These are phyloP conservation scores for Podospora tetraspora DNA, from an alignment of 495 filamentous ascomycete genomes.

Conservation along the genomic window DNA sequence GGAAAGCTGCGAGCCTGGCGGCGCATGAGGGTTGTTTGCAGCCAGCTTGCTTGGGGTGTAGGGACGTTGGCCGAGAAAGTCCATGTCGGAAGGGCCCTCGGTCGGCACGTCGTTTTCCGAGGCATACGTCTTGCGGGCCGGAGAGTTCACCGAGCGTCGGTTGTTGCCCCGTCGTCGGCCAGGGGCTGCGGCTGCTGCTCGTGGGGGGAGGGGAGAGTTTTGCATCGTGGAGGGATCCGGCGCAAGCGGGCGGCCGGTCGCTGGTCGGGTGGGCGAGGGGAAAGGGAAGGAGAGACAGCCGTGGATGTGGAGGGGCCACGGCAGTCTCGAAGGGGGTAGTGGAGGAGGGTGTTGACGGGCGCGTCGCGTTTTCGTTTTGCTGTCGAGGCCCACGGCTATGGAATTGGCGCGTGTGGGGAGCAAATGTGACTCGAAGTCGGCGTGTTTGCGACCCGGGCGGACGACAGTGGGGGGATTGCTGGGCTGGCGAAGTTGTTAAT, in stretches of 20 bases:
- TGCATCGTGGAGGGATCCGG: constrained; percentile 6
- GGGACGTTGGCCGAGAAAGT: constrained; percentile 24
- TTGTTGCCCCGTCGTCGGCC: constrained; percentile 36
- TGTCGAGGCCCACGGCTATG: constrained; percentile 12
- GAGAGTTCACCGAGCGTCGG: constrained; percentile 29
- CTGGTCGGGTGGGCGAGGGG: not conserved
- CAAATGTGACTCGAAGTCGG: constrained; percentile 14
- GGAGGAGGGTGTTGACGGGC: not conserved
- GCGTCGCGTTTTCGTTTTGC: not conserved
- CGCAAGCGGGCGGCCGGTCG: not conserved
- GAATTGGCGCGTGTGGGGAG: constrained; percentile 16
- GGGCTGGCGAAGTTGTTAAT: constrained; percentile 16
- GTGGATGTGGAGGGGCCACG: not conserved
- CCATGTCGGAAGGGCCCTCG: constrained; percentile 19
- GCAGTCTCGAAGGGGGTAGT: not conserved
- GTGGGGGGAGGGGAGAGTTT: constrained; percentile 4
- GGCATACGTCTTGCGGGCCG: constrained; percentile 40
- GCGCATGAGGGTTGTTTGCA: constrained; percentile 17
- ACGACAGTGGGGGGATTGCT: not conserved
- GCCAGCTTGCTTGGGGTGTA: constrained; percentile 35
- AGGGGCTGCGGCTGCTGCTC: constrained; percentile 34
- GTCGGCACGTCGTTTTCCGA: constrained; percentile 45
- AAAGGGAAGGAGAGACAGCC: not conserved
- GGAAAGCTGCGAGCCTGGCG: constrained; percentile 21
- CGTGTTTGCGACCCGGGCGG: constrained; percentile 10